Percentiles rank a stretch among this genome's conserved stretches.
These are phyloP conservation scores for Grammothele lineata DNA, from an alignment of 768 basidiomycete species.

Conservation along the genomic window DNA sequence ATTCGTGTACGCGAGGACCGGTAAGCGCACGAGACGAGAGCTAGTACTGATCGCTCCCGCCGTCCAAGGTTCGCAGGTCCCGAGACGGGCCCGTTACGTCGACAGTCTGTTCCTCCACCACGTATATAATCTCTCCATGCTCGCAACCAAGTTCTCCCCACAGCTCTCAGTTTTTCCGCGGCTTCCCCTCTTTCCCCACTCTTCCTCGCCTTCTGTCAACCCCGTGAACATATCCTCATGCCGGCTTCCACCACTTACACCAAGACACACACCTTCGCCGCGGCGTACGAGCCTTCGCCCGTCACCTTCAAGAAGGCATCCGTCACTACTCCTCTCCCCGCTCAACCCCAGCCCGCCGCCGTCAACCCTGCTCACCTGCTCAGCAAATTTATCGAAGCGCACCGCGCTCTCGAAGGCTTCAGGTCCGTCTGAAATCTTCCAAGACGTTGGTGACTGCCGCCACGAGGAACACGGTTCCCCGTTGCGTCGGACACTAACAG, in stretches of 20 bases:
- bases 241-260: slow-evolving; percentile 12
- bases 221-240: too few relatives aligned
- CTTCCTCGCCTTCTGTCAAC: background rate
- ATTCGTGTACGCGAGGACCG: slow-evolving; percentile 6
- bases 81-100: background rate
- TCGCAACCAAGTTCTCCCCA: too few relatives aligned
- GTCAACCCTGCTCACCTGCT: slow-evolving; percentile 34
- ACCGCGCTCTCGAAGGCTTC: slow-evolving; percentile 60
- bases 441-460: background rate
- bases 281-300: slow-evolving; percentile 8
- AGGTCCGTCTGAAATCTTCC: slow-evolving; percentile 35
- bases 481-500: too few relatives aligned
- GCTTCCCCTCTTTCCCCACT: slow-evolving; percentile 3
- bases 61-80: background rate
- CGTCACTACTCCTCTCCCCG: background rate
- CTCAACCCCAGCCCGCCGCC: background rate
- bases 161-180: background rate
- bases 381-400: slow-evolving; percentile 52
- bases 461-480: too few relatives aligned
- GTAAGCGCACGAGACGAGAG: slow-evolving; percentile 9
- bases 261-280: slow-evolving; percentile 8
- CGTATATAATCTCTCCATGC: slow-evolving; percentile 12
- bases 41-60: slow-evolving; percentile 8
- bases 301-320: slow-evolving; percentile 7
- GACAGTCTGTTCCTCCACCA: background rate